These are phyloP conservation scores for Graphilbum fragrans DNA, from an alignment of 2,329 filamentous ascomycete genomes.

Conservation along the genomic window DNA sequence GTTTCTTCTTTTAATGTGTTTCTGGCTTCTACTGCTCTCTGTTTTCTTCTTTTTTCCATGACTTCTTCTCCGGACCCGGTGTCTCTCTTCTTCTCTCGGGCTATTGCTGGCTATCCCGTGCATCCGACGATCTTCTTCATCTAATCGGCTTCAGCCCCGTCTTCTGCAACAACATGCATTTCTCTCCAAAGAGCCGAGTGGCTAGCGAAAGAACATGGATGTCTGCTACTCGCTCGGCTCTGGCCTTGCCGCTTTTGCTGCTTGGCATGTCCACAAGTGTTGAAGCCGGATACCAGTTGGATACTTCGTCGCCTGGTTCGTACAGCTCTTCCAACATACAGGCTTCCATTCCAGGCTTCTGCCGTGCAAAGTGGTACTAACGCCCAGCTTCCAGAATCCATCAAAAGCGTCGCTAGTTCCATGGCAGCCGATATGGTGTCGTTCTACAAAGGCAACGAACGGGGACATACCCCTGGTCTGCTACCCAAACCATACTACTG, in stretches of 20 bases:
- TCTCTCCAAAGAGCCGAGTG: not conserved
- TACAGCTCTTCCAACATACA: too few species aligned
- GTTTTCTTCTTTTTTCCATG: not conserved
- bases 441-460: slow-evolving; percentile 33
- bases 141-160: not conserved
- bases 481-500: slow-evolving; percentile 40
- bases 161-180: not conserved
- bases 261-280: not conserved
- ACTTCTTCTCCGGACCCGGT: not conserved
- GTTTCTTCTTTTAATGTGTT: not conserved
- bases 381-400: slow-evolving; percentile 32
- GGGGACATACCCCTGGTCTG: slow-evolving; percentile 35
- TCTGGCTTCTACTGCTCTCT: not conserved
- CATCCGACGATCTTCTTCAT: not conserved
- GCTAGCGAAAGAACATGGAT: too few species aligned
- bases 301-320: slow-evolving; percentile 5
- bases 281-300: slow-evolving; percentile 6
- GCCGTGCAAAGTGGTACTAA: not conserved
- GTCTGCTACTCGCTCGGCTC: not conserved
- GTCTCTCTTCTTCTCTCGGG: not conserved
- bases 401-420: slow-evolving; percentile 32
- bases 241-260: not conserved
- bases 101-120: not conserved
- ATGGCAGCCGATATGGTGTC: slow-evolving; percentile 37
- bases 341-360: not conserved